Evolutionary conservation across 2,329 filamentous ascomycete genomes (phyloP).

Genomic region (Stachybotrys chartarum): DNA sequence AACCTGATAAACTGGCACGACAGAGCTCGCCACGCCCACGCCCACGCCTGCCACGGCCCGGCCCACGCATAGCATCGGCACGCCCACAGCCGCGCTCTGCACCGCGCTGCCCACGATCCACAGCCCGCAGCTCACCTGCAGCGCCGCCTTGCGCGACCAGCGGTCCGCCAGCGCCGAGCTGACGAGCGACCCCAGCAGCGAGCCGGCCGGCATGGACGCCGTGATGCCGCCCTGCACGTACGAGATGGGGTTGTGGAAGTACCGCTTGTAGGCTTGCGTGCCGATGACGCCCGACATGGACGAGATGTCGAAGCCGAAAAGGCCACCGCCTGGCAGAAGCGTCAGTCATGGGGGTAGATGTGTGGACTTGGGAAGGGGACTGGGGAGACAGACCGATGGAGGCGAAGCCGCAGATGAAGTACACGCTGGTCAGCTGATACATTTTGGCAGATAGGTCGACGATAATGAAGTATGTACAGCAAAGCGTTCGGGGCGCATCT

Average conservation of each 20-base stretch:
- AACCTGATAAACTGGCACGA: conserved; percentile 61
- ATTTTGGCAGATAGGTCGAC: background rate
- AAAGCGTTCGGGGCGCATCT: too few relatives aligned
- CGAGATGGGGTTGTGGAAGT: conserved; percentile 56
- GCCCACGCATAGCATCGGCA: conserved; percentile 65
- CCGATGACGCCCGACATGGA: conserved; percentile 65
- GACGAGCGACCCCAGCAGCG: conserved; percentile 50
- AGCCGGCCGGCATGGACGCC: conserved; percentile 67
- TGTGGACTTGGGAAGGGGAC: background rate
- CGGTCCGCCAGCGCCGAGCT: conserved; percentile 45
- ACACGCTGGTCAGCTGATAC: conserved; percentile 42
- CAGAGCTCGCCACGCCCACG: conserved; percentile 66
- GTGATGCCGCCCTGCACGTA: conserved; percentile 64
- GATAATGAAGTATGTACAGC: too few relatives aligned
- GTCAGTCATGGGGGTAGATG: background rate
- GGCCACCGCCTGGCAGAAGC: conserved; percentile 47
- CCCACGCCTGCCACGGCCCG: conserved; percentile 65
- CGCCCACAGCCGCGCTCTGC: conserved; percentile 55
- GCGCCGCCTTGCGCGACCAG: conserved; percentile 39
- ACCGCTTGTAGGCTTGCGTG: conserved; percentile 62
- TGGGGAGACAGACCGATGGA: conserved; percentile 42
- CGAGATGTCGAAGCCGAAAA: conserved; percentile 75
- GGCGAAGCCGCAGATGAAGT: conserved; percentile 55
- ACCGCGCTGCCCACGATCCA: conserved; percentile 48
- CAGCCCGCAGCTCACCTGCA: conserved; percentile 41